Base-by-base conservation (phyloP, 768 basidiomycete species). In the Steccherinum ochraceum region DNA sequence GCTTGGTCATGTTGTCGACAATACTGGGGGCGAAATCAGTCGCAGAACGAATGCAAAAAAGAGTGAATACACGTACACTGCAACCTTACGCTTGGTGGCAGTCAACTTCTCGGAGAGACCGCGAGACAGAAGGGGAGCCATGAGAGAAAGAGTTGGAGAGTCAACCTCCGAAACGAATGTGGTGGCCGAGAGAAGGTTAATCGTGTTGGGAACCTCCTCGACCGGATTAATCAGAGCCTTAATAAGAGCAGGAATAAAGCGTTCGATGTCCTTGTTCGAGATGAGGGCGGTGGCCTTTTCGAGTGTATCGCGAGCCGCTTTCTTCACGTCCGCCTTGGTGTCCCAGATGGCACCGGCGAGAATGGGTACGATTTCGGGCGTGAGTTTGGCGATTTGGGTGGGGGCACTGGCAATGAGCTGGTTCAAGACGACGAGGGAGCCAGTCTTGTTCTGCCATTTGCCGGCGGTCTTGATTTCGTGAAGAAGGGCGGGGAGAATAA, bases 131-230 rank as follows among this genome's bases (percentile, higher is more conserved):
- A 97, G 84, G 64, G 94, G 94, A 53, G 94, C 94, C 92, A 97
- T 96, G 59, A 97, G 84, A 61, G 94, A 96, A 59, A 97, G 86
- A 58, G 94, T 96, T 51, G 93, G 80, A 46, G 93, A 93, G 63
- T 96, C 94, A 72, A 97, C 94, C 79, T 97, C 94, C 48, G 94
- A 91, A 90, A 97, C 94, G 85, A 96, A 97, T 70, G 94, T 97
- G 72, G 94, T 97, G 52, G 94, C 84, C 71, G 94, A 93, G 72
- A 96, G 92, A 74, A 95, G 88, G 56, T 80, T 79, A 63, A 97
- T 90, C 64, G 93, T 96, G 62, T 83, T 86, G 63, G 94, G 89
- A 52, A 97, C 94, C 83, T 99, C 96, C 77, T 99, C 95, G 58
- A 96, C 93, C 62, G 96, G 96, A 80, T 99, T 94, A 74, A 97